Percentiles rank a stretch among this genome's conserved stretches.
phyloP scores from a whole-genome alignment of 768 basidiomycete genomes.

The Suillus fuscotomentosus region DNA sequence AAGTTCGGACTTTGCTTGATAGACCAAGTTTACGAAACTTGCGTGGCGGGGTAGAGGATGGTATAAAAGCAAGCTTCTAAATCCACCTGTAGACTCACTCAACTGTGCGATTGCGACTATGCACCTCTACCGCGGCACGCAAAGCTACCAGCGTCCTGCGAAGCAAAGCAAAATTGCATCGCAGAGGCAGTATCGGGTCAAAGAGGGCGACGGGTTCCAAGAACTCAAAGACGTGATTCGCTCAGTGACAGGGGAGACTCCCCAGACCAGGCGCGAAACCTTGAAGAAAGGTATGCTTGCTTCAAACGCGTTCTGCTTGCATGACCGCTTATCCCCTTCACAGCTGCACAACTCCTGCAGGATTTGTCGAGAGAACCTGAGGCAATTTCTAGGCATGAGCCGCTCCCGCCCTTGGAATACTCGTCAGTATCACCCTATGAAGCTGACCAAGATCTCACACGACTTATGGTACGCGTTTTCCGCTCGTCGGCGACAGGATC shows the following conservation, averaged over 20 bases:
- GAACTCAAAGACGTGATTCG: slow-evolving; percentile 26
- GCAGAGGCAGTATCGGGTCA: slow-evolving; percentile 28
- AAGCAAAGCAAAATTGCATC: slow-evolving; percentile 13
- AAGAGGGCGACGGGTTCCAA: slow-evolving; percentile 30
- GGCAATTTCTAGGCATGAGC: not conserved
- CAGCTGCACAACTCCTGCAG: slow-evolving; percentile 6
- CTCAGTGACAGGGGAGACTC: slow-evolving; percentile 24
- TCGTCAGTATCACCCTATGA: not conserved
- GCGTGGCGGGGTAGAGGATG: not conserved
- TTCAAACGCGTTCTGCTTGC: not conserved
- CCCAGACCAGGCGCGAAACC: slow-evolving; percentile 26
- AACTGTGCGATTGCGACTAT: not conserved
- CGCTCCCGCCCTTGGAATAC: not conserved
- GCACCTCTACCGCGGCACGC: not conserved
- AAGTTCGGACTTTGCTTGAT: no score
- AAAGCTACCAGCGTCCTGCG: not conserved
- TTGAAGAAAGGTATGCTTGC: slow-evolving; percentile 19
- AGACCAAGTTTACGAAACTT: not conserved
- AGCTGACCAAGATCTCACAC: not conserved
- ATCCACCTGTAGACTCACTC: not conserved
- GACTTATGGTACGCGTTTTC: not conserved
- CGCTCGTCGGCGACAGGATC: not conserved
- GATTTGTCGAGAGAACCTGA: not conserved
- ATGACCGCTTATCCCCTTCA: not conserved
- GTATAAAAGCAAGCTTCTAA: not conserved